Conservation (phyloP, 129 eudicot genomes). For the carrot (Daucus carota) region DH1_v3.0 NC_030388.2:31319001-31319500, state of each 20-base stretch:
- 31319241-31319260: slow-evolving; percentile 66
- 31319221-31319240: slow-evolving; percentile 31
- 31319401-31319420: slow-evolving; percentile 52
- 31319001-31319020: slow-evolving; percentile 56
- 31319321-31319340: slow-evolving; percentile 64
- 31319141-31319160: slow-evolving; percentile 27
- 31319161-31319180: slow-evolving; percentile 53
- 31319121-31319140: slow-evolving; percentile 1
- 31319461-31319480: slow-evolving; percentile 42
- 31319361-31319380: slow-evolving; percentile 42
- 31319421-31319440: slow-evolving; percentile 37
- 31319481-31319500: slow-evolving; percentile 37
- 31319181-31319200: slow-evolving; percentile 52
- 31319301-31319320: slow-evolving; percentile 54
- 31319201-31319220: slow-evolving; percentile 23
- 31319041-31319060: slow-evolving; percentile 51
- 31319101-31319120: slow-evolving; percentile 46
- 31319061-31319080: slow-evolving; percentile 51
- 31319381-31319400: slow-evolving; percentile 30
- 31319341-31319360: slow-evolving; percentile 39
- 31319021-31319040: slow-evolving; percentile 43
- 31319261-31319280: slow-evolving; percentile 61
- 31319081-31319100: slow-evolving; percentile 55
- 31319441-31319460: slow-evolving; percentile 42
- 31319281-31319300: slow-evolving; percentile 34